Evolutionary conservation across 305 asterid species (phyloP), one percentile per base, ranked within the genome.

Genomic region (Solanum hybrid): DNA sequence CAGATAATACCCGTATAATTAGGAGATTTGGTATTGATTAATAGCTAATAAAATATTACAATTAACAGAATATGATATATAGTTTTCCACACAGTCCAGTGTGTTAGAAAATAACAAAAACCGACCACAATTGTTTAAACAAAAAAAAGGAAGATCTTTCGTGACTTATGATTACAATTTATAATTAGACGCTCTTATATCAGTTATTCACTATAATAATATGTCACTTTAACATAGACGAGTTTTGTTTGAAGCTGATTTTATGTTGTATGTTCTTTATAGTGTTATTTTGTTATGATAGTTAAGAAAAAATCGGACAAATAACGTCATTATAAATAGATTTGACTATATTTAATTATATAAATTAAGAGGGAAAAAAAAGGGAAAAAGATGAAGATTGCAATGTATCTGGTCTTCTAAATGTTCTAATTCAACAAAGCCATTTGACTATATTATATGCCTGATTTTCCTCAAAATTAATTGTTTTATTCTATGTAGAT

Each of bases 401-500:
- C 79, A 29, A 6, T 73, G 79, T 29, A 90, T 90, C 86, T 90
- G 90, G 91, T 75, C 91, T 27, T 78, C 26, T 4, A 17, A 29
- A n/a, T 81, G 38, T 13, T 4, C 19, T 17, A 38, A 64, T 66
- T 90, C 79, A 79, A 87, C 89, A 72, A 78, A 79, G 13, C 88
- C 84, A 40, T 38, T 87, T 90, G 89, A 90, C 85, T 90, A 24
- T 56, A 56, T 56, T 56, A 19, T 56, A 29, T 73, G 66, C 87
- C 15, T 56, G 56, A 75, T 86, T 75, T 80, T 89, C 88, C 36
- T 40, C 78, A 29, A 34, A 40, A 80, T 14, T 26, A 26, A n/a
- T 37, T 79, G 78, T 12, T 38, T 51, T 34, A 79, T 64, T 79
- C 88, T 36, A 81, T 34, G 86, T 79, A 90, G 36, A 32, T 29